Base-by-base conservation (phyloP, 1,284 basidiomycete species). In the Stygiomarasmius scandens region DNA sequence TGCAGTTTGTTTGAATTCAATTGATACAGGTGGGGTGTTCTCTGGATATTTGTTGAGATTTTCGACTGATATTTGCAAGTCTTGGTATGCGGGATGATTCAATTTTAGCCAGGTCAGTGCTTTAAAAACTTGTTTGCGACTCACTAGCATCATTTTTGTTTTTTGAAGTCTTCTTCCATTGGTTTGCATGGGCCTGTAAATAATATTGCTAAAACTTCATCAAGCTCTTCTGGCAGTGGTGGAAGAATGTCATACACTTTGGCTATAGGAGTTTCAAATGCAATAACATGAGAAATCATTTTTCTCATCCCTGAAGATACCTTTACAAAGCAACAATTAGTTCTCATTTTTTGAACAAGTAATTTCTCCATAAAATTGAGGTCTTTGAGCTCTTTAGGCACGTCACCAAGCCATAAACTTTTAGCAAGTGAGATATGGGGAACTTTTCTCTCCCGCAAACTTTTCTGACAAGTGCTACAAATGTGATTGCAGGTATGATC, bases 331-430 rank as follows among this genome's bases (percentile, higher is more conserved):
- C 69, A 72, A 4, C 52, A 44, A 53, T 68, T 75, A 36, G 71
- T 67, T 12, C 65, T 55, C 1, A 74, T 61, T 8, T 66, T 47
- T 1, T 73, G 56, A 9, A 78, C 63, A 2, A 77, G 32, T 20
- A 74, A 23, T 54, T 69, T 61, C 53, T 78, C 74, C 8, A 66
- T 62, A 56, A 66, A 74, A 2, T 54, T 65, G n/a, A 78, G 55
- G 16, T 58, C 46, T 49, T 63, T 23, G 0, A 77, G 52, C n/a
- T 66, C 57, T 23, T 50, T 2, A 0, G 74, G 75, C 0, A 8
- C n/a, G n/a, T 69, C 58, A 16, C 76, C 75, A 1, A 77, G 19
- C 76, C 76, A 78, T 1, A 76, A 50, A 2, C 71, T 69, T 60
- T 72, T 74, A 0, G 70, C 71, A 3, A 78, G 53, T 12, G 73